A percentile compares a stretch with the other conserved stretches of the same genome.
These are phyloP conservation scores for Alternaria alternata DNA, from an alignment of 2,329 filamentous ascomycete genomes.

Conservation along the genomic window DNA sequence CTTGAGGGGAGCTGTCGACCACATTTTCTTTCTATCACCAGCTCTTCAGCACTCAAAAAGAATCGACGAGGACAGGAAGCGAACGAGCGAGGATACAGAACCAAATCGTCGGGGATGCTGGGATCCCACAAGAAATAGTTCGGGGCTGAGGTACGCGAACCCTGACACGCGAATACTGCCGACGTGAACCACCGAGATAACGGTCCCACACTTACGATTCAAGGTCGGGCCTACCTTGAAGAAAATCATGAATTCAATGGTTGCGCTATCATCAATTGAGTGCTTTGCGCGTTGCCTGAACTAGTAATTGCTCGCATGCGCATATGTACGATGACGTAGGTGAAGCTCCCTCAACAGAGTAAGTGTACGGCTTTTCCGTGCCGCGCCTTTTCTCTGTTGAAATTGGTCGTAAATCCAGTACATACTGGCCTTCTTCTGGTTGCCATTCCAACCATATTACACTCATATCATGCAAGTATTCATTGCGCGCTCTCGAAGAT, in stretches of 20 bases:
- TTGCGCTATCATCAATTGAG: conserved; percentile 6
- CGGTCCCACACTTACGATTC: conserved; percentile 10
- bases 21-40: conserved; percentile 4
- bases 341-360: not conserved
- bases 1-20: conserved; percentile 15
- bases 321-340: conserved; percentile 10
- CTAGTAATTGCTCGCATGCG: conserved; percentile 14
- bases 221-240: conserved; percentile 13
- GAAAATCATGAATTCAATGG: conserved; percentile 7
- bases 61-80: not conserved
- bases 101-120: not conserved
- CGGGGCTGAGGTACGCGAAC: not conserved
- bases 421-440: not conserved
- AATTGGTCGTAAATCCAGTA: not conserved
- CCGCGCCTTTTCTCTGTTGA: not conserved
- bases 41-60: not conserved
- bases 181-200: conserved; percentile 20
- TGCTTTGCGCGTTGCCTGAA: conserved; percentile 11
- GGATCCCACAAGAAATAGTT: conserved; percentile 4
- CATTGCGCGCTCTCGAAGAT: not conserved
- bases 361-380: not conserved
- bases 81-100: conserved; percentile 5
- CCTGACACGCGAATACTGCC: conserved; percentile 15
- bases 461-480: not conserved
- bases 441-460: not conserved